These are phyloP conservation scores for Thelonectria discophora DNA, from an alignment of 2,329 filamentous ascomycete species.

Conservation along the genomic window DNA sequence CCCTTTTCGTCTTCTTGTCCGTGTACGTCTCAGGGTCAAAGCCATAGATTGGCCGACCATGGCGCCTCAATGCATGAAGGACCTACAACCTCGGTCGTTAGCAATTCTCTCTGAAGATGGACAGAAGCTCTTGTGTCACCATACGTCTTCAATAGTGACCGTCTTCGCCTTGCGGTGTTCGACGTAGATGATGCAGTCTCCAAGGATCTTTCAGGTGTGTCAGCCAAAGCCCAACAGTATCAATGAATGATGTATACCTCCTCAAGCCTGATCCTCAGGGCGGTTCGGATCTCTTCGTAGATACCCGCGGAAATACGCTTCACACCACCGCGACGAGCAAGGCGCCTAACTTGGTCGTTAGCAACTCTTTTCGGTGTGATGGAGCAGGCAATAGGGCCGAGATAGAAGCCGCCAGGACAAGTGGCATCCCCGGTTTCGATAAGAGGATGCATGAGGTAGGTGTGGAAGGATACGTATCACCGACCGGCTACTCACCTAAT, in stretches of 20 bases:
- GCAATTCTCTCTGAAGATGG: conserved; percentile 14
- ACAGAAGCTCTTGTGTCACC: conserved; percentile 34
- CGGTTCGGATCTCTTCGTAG: conserved; percentile 68
- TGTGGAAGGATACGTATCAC: background rate
- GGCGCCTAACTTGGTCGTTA: conserved; percentile 58
- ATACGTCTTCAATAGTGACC: conserved; percentile 68
- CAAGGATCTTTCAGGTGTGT: conserved; percentile 57
- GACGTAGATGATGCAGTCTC: conserved; percentile 57
- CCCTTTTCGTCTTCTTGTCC: conserved; percentile 15
- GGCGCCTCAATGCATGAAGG: conserved; percentile 57
- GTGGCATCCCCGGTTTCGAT: background rate
- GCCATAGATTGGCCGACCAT: conserved; percentile 65
- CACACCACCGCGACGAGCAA: conserved; percentile 79
- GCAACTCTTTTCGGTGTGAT: conserved; percentile 1
- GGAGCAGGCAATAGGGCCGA: background rate
- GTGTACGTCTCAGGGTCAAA: conserved; percentile 58
- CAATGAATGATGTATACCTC: conserved; percentile 55
- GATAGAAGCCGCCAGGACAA: background rate
- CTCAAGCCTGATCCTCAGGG: conserved; percentile 60
- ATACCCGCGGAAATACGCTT: conserved; percentile 74
- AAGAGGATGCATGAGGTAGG: background rate
- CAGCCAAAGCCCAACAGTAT: conserved; percentile 4
- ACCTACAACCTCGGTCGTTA: conserved; percentile 55
- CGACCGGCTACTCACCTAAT: conserved; percentile 56
- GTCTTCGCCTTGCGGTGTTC: conserved; percentile 69